These are phyloP conservation scores for Zizania latifolia DNA, from an alignment of 176 grass and related monocot genomes.

Conservation along the genomic window DNA sequence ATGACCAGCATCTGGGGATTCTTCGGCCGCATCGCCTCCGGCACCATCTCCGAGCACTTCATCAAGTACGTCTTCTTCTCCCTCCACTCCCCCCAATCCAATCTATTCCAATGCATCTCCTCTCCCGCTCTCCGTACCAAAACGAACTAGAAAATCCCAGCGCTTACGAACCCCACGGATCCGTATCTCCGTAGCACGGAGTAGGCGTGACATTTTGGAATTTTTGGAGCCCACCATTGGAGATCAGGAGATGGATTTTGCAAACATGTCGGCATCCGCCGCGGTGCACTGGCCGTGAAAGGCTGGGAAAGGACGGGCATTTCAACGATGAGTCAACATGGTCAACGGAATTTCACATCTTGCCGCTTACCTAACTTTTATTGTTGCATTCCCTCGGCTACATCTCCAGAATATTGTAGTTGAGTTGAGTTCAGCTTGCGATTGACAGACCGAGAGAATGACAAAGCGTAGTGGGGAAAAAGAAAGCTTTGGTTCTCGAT, in stretches of 20 bases:
- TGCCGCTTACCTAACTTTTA: background rate
- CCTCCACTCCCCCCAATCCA: background rate
- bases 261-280: background rate
- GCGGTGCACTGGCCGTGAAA: background rate
- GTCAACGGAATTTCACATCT: too few species aligned
- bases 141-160: background rate
- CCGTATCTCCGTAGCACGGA: slow-evolving; percentile 16
- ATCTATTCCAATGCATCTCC: background rate
- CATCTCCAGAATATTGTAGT: too few species aligned
- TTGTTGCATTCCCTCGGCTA: background rate
- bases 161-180: background rate
- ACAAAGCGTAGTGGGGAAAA: background rate
- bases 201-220: background rate
- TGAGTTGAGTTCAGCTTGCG: too few species aligned
- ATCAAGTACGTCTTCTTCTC: slow-evolving; percentile 54
- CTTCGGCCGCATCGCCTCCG: slow-evolving; percentile 86
- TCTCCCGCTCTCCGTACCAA: background rate
- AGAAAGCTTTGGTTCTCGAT: background rate
- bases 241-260: background rate
- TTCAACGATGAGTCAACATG: too few species aligned
- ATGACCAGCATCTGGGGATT: slow-evolving; percentile 97
- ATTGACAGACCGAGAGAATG: background rate
- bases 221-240: background rate
- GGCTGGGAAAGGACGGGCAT: too few species aligned
- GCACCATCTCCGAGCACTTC: slow-evolving; percentile 89